Percentiles rank a stretch among this genome's conserved stretches.
Conservation (phyloP, 108 stramenopile species). For the Craspedostauros australis region DNA sequence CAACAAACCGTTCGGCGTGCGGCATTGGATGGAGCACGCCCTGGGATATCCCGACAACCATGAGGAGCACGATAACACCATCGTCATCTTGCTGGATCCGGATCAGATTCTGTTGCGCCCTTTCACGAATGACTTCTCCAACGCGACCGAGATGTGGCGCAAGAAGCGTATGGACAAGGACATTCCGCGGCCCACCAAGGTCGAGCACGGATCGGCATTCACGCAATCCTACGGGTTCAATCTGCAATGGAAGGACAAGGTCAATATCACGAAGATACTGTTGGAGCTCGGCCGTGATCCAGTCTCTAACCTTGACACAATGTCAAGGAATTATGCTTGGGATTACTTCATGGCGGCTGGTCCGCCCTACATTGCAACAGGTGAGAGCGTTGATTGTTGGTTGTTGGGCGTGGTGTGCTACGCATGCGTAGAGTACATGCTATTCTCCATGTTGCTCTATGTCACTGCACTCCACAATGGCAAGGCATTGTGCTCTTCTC, state of each 20-base stretch:
- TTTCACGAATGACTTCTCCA: conserved; percentile 72
- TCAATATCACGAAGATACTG: conserved; percentile 40
- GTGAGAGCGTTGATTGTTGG: neutral
- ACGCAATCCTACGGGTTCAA: conserved; percentile 88
- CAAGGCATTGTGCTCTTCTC: too few relatives aligned
- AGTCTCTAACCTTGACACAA: too few relatives aligned
- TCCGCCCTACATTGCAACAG: conserved; percentile 71
- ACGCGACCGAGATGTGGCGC: conserved; percentile 48
- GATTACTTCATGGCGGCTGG: conserved; percentile 65
- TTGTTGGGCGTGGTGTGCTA: too few relatives aligned
- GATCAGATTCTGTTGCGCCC: conserved; percentile 77
- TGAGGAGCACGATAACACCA: conserved; percentile 47
- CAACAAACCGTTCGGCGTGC: conserved; percentile 90
- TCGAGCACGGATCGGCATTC: conserved; percentile 87
- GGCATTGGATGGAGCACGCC: conserved; percentile 71
- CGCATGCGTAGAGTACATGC: too few relatives aligned
- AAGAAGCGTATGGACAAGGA: conserved; percentile 8
- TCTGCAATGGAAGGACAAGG: conserved; percentile 53
- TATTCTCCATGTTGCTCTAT: too few relatives aligned
- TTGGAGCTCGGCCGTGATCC: conserved; percentile 29
- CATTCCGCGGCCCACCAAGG: conserved; percentile 21
- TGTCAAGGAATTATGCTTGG: conserved; percentile 29
- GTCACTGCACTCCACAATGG: too few relatives aligned
- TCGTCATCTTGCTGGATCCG: conserved; percentile 74
- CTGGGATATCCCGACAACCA: conserved; percentile 50